Percentiles rank a stretch among this genome's conserved stretches.
Conservation (phyloP, 345 rosid species). For the Boechera divaricarpa region DNA sequence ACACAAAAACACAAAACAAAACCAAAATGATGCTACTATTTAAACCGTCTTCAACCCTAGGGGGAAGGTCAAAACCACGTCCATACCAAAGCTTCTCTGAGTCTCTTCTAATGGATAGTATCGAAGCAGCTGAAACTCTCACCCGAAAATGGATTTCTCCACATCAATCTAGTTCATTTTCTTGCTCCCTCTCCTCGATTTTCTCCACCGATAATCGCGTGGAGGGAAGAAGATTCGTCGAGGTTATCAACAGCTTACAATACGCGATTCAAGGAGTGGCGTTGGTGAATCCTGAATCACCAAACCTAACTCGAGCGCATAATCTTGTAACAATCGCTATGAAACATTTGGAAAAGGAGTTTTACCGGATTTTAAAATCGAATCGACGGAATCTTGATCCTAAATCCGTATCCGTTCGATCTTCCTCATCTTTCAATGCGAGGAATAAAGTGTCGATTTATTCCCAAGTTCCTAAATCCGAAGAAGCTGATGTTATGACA, state of each 20-base stretch:
- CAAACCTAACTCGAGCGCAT: slow-evolving; percentile 63
- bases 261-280: slow-evolving; percentile 63
- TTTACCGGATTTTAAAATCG: slow-evolving; percentile 61
- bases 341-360: slow-evolving; percentile 72
- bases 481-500: slow-evolving; percentile 54
- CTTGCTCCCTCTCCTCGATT: slow-evolving; percentile 44
- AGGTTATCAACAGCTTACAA: slow-evolving; percentile 55
- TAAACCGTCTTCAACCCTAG: slow-evolving; percentile 41
- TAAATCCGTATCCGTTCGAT: slow-evolving; percentile 56
- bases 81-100: slow-evolving; percentile 59
- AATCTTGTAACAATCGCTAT: slow-evolving; percentile 63
- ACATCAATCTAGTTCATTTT: neutral
- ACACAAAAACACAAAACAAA: neutral
- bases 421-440: slow-evolving; percentile 29
- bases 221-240: slow-evolving; percentile 62
- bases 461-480: slow-evolving; percentile 36
- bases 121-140: slow-evolving; percentile 51
- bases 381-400: slow-evolving; percentile 58
- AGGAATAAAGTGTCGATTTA: slow-evolving; percentile 14
- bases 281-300: slow-evolving; percentile 47
- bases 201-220: slow-evolving; percentile 54
- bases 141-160: slow-evolving; percentile 52
- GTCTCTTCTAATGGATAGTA: slow-evolving; percentile 57
- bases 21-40: slow-evolving; percentile 43
- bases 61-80: slow-evolving; percentile 37